Base-by-base conservation (phyloP, 164 flowering plant genomes). In the Umbellularia californica region DNA sequence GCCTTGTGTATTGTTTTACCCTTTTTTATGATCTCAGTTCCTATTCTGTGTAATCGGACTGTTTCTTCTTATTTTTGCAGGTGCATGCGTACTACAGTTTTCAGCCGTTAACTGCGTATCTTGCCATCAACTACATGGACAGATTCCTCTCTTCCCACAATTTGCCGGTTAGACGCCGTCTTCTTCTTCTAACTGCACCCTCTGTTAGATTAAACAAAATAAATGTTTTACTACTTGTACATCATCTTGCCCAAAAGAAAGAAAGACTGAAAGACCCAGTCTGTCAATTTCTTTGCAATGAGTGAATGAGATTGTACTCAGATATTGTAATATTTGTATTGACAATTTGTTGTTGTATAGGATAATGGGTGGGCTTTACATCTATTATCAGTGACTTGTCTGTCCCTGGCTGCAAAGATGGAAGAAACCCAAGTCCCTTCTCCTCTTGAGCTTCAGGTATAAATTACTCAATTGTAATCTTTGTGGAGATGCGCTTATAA, bases 381-480 rank as follows among this genome's bases (percentile, higher is more conserved):
- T 72, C 90, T 96, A 17, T 66, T 94, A 72, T 81, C 93, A 50
- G 92, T 92, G 27, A 93, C 98, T 68, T 92, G 97, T 76, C 83
- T 96, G 82, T 94, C 98, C 3, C 81, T 96, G 71, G 99, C 99
- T 78, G 98, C 97, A 27, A 96, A 96, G 70, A 86, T 96, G 97
- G 98, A 96, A 84, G 99, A 96, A 85, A 84, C 90, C 52, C 84
- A 86, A 27, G 94, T 90, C 83, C 99, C 99, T 82, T 81, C 90
- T 78, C 87, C 92, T 1, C 60, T 88, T 75, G 90, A 92, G 84
- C 83, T 96, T 52, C 98, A 96, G 93, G 99, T 93, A 83, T 93
- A 83, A 30, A 30, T 33, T 23, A 9, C 13, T 27, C 23, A 0
- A 1, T 47, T 12, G 11, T 65, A 27, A 12, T 30, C 20, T 28